A percentile compares a stretch with the other conserved stretches of the same genome.
Conservation (phyloP, 2,329 filamentous ascomycete genomes). For the Fusarium kyushuense region DNA sequence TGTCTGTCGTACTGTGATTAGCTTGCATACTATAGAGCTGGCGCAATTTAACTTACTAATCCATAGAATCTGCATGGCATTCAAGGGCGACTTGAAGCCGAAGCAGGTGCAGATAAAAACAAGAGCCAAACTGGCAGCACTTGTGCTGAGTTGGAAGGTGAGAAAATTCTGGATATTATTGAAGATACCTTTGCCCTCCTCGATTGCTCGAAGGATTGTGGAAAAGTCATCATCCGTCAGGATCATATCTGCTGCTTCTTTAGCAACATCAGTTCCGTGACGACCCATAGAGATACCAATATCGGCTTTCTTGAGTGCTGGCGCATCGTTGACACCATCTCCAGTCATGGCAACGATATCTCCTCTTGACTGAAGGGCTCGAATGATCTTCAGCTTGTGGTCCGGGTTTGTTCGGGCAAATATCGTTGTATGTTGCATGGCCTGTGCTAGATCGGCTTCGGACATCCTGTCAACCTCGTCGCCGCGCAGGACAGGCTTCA, state of each 20-base stretch:
- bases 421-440: conserved; percentile 89
- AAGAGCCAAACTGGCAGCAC: conserved; percentile 89
- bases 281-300: conserved; percentile 98
- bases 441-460: conserved; percentile 83
- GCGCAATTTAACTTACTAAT: conserved; percentile 79
- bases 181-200: conserved; percentile 99
- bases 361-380: conserved; percentile 88
- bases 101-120: conserved; percentile 93
- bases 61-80: conserved; percentile 99
- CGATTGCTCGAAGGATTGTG: conserved; percentile 93
- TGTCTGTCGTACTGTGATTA: conserved; percentile 70
- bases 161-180: conserved; percentile 99
- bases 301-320: conserved; percentile 95
- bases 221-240: conserved; percentile 90
- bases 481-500: conserved; percentile 82
- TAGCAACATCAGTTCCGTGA: conserved; percentile 95
- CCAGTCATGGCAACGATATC: conserved; percentile 99
- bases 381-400: conserved; percentile 97
- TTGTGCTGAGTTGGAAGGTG: conserved; percentile 97
- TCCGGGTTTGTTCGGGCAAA: conserved; percentile 97
- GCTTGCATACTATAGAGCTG: not conserved
- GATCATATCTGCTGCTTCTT: conserved; percentile 95
- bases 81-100: conserved; percentile 94
- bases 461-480: conserved; percentile 95
- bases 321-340: conserved; percentile 97